Evolutionary conservation across 495 filamentous ascomycete genomes (phyloP).

Genomic region (Penicillium robsamsonii): DNA sequence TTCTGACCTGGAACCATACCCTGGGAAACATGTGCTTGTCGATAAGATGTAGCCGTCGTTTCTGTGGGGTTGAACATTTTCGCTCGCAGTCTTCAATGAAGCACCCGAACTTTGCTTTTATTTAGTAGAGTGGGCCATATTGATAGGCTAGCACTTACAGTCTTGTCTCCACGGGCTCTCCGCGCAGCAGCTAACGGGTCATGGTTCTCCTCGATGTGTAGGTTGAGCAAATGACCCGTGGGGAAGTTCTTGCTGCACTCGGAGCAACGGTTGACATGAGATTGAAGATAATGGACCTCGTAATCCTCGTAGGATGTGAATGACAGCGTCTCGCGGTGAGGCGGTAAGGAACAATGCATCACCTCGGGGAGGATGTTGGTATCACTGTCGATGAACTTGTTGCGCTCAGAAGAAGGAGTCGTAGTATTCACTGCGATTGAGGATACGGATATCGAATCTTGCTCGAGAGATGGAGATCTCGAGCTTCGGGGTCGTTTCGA

Average conservation of each 20-base stretch:
- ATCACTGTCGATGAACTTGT: conserved; percentile 30
- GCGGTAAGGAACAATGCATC: conserved; percentile 79
- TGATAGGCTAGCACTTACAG: conserved; percentile 52
- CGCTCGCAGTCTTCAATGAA: conserved; percentile 87
- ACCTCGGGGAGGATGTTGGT: conserved; percentile 30
- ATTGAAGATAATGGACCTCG: conserved; percentile 78
- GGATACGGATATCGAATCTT: conserved; percentile 23
- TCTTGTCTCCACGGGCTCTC: conserved; percentile 79
- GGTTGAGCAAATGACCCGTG: conserved; percentile 63
- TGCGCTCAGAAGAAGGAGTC: conserved; percentile 19
- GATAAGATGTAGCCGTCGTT: conserved; percentile 80
- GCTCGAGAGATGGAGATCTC: conserved; percentile 25
- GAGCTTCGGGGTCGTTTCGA: conserved; percentile 61
- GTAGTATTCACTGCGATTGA: conserved; percentile 24
- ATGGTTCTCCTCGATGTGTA: conserved; percentile 93
- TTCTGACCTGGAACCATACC: conserved; percentile 30
- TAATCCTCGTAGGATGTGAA: conserved; percentile 81
- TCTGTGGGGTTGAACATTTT: conserved; percentile 79
- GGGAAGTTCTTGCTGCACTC: conserved; percentile 81
- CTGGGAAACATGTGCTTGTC: conserved; percentile 94
- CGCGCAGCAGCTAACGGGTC: conserved; percentile 72
- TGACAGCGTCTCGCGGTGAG: conserved; percentile 63
- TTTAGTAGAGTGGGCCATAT: neutral
- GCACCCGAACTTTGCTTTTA: conserved; percentile 65
- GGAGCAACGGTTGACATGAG: conserved; percentile 79